Evolutionary conservation across 371 early-diverging fungal genomes (phyloP).

Genomic region (Batkoa obscura): DNA sequence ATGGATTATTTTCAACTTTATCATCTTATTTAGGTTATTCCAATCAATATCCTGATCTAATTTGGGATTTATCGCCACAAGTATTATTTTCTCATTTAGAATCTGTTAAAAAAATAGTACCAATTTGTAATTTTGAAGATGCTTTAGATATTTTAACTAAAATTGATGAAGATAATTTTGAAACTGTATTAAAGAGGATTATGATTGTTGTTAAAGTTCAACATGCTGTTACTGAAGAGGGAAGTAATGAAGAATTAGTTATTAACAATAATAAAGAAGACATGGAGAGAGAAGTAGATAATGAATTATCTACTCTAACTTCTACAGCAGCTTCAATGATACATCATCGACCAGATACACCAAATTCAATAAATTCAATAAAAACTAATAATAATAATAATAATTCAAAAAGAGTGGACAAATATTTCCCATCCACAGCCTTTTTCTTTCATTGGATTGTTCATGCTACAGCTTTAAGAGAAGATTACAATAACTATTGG

Average conservation of each 20-base stretch:
- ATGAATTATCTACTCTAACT: background rate
- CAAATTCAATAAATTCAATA: background rate
- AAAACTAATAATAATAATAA: too few relatives aligned
- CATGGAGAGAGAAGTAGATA: background rate
- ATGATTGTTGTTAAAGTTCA: conserved; percentile 3
- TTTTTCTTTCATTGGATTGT: conserved; percentile 6
- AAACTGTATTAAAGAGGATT: background rate
- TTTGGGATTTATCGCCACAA: conserved; percentile 3
- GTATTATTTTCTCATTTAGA: conserved; percentile 1
- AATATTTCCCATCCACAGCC: background rate
- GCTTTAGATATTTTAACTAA: background rate
- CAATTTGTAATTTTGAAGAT: background rate
- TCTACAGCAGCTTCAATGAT: background rate
- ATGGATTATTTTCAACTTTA: background rate
- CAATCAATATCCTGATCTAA: background rate
- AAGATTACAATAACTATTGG: background rate
- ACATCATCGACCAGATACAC: background rate
- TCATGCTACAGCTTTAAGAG: background rate
- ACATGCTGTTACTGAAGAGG: conserved; percentile 1
- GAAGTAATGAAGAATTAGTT: background rate
- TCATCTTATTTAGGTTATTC: conserved; percentile 5
- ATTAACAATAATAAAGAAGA: too few relatives aligned
- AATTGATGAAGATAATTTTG: background rate
- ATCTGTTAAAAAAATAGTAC: conserved; percentile 1
- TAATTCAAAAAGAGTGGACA: background rate